Evolutionary conservation across 108 stramenopile species (phyloP).

Genomic region (Bacterosira constricta): DNA sequence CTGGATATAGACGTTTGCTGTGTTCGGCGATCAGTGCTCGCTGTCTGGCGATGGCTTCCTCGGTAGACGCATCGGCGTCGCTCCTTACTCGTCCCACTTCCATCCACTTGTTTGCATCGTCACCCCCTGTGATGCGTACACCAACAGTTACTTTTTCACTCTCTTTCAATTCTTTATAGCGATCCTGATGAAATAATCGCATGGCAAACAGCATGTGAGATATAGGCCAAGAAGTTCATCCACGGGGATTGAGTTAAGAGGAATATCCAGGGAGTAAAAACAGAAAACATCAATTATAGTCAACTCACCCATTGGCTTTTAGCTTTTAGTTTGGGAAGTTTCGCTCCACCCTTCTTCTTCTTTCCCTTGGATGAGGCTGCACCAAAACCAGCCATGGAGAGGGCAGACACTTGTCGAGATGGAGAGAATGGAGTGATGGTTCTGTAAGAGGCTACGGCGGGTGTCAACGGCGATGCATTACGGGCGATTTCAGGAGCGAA

Average conservation of each 20-base stretch:
- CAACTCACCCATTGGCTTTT: constrained; percentile 69
- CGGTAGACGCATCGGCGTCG: constrained; percentile 53
- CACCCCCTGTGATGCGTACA: constrained; percentile 46
- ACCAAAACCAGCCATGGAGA: constrained; percentile 40
- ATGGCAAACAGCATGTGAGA: not conserved
- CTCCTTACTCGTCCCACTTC: constrained; percentile 69
- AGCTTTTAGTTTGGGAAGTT: constrained; percentile 50
- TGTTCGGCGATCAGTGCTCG: constrained; percentile 81
- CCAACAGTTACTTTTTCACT: constrained; percentile 56
- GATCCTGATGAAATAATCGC: not conserved
- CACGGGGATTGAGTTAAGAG: not conserved
- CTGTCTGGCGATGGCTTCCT: constrained; percentile 67
- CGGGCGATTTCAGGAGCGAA: constrained; percentile 1
- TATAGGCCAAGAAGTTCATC: not conserved
- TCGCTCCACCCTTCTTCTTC: constrained; percentile 16
- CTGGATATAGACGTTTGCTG: constrained; percentile 68
- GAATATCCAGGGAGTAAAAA: not conserved
- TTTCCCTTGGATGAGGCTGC: constrained; percentile 8
- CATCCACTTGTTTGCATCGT: constrained; percentile 48
- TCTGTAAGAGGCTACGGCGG: not conserved
- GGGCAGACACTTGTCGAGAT: no score
- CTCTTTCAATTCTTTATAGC: constrained; percentile 63
- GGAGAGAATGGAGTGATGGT: no score
- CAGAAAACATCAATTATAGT: not conserved
- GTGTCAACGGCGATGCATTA: not conserved